Evolutionary conservation across 192 early-diverging fungal genomes (phyloP).

Genomic region (Entomortierella parvispora): DNA sequence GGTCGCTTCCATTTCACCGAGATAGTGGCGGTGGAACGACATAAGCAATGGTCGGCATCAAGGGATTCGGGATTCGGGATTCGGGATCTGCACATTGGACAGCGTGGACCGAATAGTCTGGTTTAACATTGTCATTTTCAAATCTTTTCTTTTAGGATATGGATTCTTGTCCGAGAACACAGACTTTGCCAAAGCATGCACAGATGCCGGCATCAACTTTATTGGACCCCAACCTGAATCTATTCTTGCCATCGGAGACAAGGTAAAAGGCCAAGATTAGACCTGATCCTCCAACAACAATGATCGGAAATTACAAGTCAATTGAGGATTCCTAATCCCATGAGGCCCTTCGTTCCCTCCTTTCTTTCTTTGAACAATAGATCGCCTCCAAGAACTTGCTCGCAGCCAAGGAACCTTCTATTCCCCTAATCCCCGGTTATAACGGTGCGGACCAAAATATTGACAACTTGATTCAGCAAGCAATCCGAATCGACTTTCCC

Average conservation of each 20-base stretch:
- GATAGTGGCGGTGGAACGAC: too few relatives aligned
- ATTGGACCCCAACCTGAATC: slow-evolving; percentile 67
- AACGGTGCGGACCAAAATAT: slow-evolving; percentile 67
- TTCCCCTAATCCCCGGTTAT: slow-evolving; percentile 74
- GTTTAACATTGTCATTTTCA: slow-evolving; percentile 9
- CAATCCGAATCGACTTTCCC: slow-evolving; percentile 64
- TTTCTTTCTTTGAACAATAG: not conserved
- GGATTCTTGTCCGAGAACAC: slow-evolving; percentile 72
- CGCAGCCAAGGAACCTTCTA: slow-evolving; percentile 58
- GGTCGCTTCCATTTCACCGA: too few relatives aligned
- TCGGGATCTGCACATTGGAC: not conserved
- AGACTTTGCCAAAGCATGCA: slow-evolving; percentile 63
- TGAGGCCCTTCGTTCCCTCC: not conserved
- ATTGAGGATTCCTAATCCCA: not conserved
- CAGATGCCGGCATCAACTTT: slow-evolving; percentile 61
- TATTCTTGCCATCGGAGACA: slow-evolving; percentile 70
- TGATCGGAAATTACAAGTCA: not conserved
- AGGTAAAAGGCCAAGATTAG: slow-evolving; percentile 29
- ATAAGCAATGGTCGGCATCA: too few relatives aligned
- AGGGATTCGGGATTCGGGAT: too few relatives aligned
- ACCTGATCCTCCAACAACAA: not conserved
- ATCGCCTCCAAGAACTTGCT: slow-evolving; percentile 68
- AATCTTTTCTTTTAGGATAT: slow-evolving; percentile 52
- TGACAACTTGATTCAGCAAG: slow-evolving; percentile 59
- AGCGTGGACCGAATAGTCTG: too few relatives aligned